Evolutionary conservation across 257 asterid species (phyloP).

Genomic region (Nicotiana attenuata): DNA sequence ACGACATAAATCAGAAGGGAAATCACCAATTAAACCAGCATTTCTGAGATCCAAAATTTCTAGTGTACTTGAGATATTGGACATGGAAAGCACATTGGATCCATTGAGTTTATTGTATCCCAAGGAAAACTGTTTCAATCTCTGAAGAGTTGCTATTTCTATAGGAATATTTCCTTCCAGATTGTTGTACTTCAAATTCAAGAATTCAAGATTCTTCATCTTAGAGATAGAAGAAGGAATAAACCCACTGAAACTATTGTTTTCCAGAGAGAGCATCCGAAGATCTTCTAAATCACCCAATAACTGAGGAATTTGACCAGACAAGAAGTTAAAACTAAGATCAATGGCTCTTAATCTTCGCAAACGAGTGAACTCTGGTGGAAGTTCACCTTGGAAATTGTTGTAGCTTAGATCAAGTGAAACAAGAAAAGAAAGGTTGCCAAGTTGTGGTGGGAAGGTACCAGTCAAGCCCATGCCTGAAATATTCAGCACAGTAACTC

Average conservation of each 20-base stretch:
- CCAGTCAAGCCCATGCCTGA: conserved; percentile 24
- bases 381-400: conserved; percentile 17
- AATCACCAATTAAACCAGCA: not conserved
- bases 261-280: no score
- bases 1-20: not conserved
- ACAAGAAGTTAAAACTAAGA: not conserved
- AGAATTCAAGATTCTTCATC: no score
- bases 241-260: no score
- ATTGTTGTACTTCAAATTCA: no score
- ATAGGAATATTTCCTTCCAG: no score
- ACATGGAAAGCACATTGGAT: not conserved
- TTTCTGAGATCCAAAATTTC: not conserved
- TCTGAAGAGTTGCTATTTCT: no score
- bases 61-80: not conserved
- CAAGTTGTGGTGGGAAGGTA: conserved; percentile 21
- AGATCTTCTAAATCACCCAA: no score
- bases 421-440: conserved; percentile 35
- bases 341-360: not conserved
- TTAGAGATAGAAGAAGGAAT: no score
- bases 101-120: not conserved
- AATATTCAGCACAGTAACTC: conserved; percentile 19
- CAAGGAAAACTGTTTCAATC: no score
- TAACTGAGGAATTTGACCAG: no score
- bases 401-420: conserved; percentile 23
- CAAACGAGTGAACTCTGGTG: conserved; percentile 15